Conservation (phyloP, 73 alveolate genomes). For the Paraurostyla sp. region DNA sequence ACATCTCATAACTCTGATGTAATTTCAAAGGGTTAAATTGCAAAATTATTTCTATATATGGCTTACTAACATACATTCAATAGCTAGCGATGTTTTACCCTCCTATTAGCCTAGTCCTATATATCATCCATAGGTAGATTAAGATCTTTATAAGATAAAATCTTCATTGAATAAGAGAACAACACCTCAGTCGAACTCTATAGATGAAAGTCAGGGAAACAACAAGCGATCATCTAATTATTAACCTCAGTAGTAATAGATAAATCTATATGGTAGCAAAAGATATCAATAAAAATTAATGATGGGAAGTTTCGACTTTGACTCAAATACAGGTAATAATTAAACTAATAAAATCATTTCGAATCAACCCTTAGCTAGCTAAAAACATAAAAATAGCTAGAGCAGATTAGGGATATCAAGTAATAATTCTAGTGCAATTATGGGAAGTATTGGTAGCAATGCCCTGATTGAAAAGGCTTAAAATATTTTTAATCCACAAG, state of each 20-base stretch:
- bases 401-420: not conserved
- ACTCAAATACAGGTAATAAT: not conserved
- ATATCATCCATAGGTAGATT: too few relatives aligned
- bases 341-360: not conserved
- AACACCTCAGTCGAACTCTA: conserved; percentile 15
- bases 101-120: too few relatives aligned
- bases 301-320: conserved; percentile 43
- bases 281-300: not conserved
- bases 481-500: too few relatives aligned
- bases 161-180: conserved; percentile 4
- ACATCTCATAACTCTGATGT: not conserved
- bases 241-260: not conserved
- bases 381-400: not conserved
- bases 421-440: too few relatives aligned
- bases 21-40: not conserved
- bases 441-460: too few relatives aligned
- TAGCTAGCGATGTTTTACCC: too few relatives aligned
- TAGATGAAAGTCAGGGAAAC: conserved; percentile 1
- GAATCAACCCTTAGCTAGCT: not conserved
- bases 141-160: too few relatives aligned
- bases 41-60: conserved; percentile 13
- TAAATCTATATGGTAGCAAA: too few relatives aligned
- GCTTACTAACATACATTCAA: too few relatives aligned
- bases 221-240: not conserved
- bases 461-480: too few relatives aligned